These are phyloP conservation scores for Tetrahymena borealis DNA, from an alignment of 73 alveolate species.

Conservation along the genomic window DNA sequence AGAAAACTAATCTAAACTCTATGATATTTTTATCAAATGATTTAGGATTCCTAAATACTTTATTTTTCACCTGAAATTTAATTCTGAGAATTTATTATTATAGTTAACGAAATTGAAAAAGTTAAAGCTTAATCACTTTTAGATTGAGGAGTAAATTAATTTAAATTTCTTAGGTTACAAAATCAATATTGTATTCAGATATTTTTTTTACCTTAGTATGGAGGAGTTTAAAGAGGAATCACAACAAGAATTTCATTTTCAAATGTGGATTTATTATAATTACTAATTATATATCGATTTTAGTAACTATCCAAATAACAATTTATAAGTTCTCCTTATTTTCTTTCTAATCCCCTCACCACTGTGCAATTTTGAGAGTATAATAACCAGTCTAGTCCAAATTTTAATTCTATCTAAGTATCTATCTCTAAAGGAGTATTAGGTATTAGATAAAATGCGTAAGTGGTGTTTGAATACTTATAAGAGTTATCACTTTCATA, in stretches of 20 bases:
- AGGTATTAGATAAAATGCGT: background rate
- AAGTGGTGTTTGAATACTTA: background rate
- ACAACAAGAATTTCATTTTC: background rate
- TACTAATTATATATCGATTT: background rate
- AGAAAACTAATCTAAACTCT: too few species aligned
- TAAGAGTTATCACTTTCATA: background rate
- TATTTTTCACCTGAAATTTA: too few species aligned
- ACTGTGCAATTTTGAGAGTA: background rate
- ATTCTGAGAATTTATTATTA: too few species aligned
- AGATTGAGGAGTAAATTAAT: background rate
- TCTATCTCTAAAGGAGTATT: background rate
- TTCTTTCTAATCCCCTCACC: background rate
- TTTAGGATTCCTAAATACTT: too few species aligned
- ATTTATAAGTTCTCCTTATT: background rate
- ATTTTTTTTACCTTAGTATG: background rate
- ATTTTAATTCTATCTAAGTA: background rate
- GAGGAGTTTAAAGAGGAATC: background rate
- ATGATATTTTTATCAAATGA: too few species aligned
- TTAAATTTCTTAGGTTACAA: background rate
- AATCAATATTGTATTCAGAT: background rate
- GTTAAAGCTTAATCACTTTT: too few species aligned
- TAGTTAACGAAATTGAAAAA: too few species aligned
- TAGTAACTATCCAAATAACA: background rate
- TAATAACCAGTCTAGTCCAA: background rate
- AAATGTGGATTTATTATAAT: background rate